Evolutionary conservation across 2,329 filamentous ascomycete species (phyloP), one percentile per base, ranked within the genome.

Genomic region (Penicillium sp.): DNA sequence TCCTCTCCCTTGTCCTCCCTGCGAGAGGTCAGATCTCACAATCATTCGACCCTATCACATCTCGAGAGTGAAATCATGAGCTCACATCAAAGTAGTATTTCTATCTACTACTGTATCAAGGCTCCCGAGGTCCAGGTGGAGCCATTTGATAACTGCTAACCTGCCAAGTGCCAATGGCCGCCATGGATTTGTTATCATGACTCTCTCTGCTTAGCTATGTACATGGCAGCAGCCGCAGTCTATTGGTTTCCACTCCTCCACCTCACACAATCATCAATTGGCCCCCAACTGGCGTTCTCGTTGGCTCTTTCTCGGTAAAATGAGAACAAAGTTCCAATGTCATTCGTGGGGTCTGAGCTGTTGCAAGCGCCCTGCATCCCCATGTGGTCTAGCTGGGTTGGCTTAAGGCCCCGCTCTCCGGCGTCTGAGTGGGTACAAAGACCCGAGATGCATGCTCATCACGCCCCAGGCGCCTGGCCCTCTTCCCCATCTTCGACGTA

Each of bases 391-490:
- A 68, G 65, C 57, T 49, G 62, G 15, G 13, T 19, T 3, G 40
- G 22, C 35, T 30, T 26, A 15, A 15, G 57, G 58, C 15, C 49
- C 42, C 56, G 62, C 59, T 62, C 33, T 38, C 50, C 59, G 56
- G 58, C 59, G 53, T 59, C 53, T 63, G 65, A 66, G 64, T 68
- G 65, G 65, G 44, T 60, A 62, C 53, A 10, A 50, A 50, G 17
- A 37, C 42, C 56, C 56, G 42, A 51, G 42, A 65, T 66, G 66
- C 64, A 65, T 68, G 57, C 55, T 62, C 66, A 59, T 68, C 66
- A 68, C 66, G 62, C 59, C 64, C 62, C 60, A 64, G 62, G 66
- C 66, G 66, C 66, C 57, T 65, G 58, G 61, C 45, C 22, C 53
- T 22, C 24, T 15, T 17, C 55, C n/a, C 35, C 51, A 12, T 26